These are phyloP conservation scores for Microascus cirrosus DNA, from an alignment of 2,329 filamentous ascomycete species.

Conservation along the genomic window DNA sequence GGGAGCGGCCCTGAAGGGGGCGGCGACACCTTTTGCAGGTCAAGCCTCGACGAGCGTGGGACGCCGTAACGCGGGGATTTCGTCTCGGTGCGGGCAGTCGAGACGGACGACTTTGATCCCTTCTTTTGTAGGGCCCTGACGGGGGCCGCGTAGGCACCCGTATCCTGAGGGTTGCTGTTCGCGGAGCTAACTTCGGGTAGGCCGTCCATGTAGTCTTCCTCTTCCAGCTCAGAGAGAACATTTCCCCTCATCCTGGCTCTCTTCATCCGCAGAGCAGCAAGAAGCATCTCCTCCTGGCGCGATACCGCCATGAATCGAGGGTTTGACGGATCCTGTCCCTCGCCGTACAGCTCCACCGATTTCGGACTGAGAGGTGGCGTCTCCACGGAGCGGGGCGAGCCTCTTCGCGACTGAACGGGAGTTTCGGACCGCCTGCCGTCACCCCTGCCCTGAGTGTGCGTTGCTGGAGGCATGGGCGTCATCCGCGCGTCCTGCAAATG, in stretches of 20 bases:
- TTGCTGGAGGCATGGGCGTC: conserved; percentile 21
- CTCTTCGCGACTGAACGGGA: conserved; percentile 2
- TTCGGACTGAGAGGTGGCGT: conserved; percentile 41
- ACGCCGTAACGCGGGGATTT: background rate
- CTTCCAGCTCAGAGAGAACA: conserved; percentile 29
- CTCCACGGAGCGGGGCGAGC: conserved; percentile 18
- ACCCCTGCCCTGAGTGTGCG: conserved; percentile 9
- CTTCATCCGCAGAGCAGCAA: conserved; percentile 45
- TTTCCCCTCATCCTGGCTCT: conserved; percentile 43
- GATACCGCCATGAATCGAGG: conserved; percentile 46
- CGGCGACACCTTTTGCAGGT: background rate
- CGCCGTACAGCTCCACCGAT: conserved; percentile 35
- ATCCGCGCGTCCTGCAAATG: conserved; percentile 26
- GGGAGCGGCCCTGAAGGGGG: background rate
- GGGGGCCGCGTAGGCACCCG: background rate
- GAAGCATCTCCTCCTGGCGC: conserved; percentile 44
- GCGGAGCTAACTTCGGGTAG: background rate
- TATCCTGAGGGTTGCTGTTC: background rate
- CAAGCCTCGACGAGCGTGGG: background rate
- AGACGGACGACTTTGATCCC: conserved; percentile 5
- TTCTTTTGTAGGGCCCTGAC: conserved; percentile 4
- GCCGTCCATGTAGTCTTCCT: conserved; percentile 8
- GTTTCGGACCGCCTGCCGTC: conserved; percentile 4
- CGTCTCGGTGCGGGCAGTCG: background rate
- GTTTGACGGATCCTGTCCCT: conserved; percentile 20